Evolutionary conservation across 306 rosid genomes (phyloP).

Genomic region (Erythrophleum fordii): DNA sequence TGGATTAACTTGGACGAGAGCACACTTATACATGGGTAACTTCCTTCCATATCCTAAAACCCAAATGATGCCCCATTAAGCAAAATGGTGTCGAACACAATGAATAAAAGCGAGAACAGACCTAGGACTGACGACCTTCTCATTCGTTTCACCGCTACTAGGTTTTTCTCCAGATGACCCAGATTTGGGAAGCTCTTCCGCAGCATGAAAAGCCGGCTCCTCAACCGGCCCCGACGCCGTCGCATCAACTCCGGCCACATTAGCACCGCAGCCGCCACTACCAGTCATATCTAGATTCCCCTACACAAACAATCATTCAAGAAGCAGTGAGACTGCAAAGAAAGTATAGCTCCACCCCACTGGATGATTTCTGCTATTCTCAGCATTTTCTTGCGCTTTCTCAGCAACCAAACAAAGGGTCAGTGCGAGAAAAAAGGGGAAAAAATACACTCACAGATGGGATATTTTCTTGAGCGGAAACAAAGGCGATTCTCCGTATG

Average conservation of each 20-base stretch:
- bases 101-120: slow-evolving; percentile 22
- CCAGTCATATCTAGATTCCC: slow-evolving; percentile 51
- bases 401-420: slow-evolving; percentile 11
- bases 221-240: slow-evolving; percentile 49
- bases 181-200: slow-evolving; percentile 57
- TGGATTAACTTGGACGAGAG: not conserved
- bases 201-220: slow-evolving; percentile 45
- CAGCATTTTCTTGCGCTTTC: not conserved
- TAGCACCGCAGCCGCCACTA: slow-evolving; percentile 23
- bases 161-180: slow-evolving; percentile 54
- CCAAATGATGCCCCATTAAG: not conserved
- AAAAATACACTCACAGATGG: slow-evolving; percentile 30
- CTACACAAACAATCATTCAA: slow-evolving; percentile 33
- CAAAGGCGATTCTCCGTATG: slow-evolving; percentile 47
- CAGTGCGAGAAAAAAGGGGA: not conserved
- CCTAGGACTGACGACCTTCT: slow-evolving; percentile 67
- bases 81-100: slow-evolving; percentile 2
- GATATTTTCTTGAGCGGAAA: slow-evolving; percentile 35
- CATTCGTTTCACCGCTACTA: slow-evolving; percentile 51
- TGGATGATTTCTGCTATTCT: not conserved
- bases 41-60: not conserved
- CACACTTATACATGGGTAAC: not conserved
- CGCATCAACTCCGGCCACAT: slow-evolving; percentile 58
- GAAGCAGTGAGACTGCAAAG: not conserved
- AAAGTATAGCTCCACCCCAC: not conserved